Base-by-base conservation (phyloP, 176 grass and related monocot species). In the Cenchrus fungigraminus region DNA sequence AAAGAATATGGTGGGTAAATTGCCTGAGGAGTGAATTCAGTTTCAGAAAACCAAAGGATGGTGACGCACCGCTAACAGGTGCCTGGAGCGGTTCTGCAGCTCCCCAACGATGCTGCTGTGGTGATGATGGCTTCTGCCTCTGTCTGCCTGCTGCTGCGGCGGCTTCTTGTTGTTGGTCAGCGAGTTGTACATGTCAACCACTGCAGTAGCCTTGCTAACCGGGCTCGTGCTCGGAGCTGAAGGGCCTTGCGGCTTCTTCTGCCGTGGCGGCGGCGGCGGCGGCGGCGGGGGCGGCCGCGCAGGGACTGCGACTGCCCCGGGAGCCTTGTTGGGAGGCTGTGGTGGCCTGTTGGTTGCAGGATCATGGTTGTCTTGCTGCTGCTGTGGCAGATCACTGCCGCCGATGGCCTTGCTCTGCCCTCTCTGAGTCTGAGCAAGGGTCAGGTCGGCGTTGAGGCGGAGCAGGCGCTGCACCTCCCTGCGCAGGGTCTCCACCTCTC, bases 21-120 rank as follows among this genome's bases (percentile, higher is more conserved):
- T 52, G 8, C 20, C 19, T 68, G 19, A 12, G 9, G 43, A 50
- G 9, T 34, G 3, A 42, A 52, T 53, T 13, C 5, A 9, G 42
- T 37, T 80, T 68, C 17, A 8, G 50, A 15, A 81, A 81, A 46
- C 3, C 44, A 42, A 54, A 14, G 46, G 6, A 53, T 37, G 62
- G 5, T 44, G 16, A 80, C 87, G 56, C 81, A 98, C 96, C 50
- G 96, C 91, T 28, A 98, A 43, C 65, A 94, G 66, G 89, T 98
- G 93, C 9, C 83, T 58, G 25, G 96, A 98, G 78, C 96, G 93
- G 78, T 95, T 98, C 85, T 94, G 96, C 45, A 98, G 91, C 72
- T 98, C 96, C 32, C 89, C 93, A 19, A 98, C 86, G 2, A 98
- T 91, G 76, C 90, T 46, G 68, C 69, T 74, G 31, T 80, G 77